phyloP scores from a whole-genome alignment of 345 rosid species.

The Psidium guajava region DNA sequence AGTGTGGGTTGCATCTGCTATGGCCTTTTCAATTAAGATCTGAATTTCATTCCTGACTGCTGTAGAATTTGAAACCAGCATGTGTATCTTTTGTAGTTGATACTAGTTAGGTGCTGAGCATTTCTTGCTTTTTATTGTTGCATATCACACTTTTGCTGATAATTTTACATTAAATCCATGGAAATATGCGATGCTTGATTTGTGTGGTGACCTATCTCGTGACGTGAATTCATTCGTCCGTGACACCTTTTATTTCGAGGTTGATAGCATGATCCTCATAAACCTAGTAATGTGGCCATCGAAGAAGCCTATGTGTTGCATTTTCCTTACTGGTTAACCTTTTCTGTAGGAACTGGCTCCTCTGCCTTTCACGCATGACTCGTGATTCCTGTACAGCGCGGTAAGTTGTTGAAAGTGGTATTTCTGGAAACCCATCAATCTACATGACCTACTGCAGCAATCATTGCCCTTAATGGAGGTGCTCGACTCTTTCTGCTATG shows the following conservation, averaged over 20 bases:
- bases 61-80: background rate
- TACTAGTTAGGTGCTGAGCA: background rate
- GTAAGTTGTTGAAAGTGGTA: background rate
- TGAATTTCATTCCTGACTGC: background rate
- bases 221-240: background rate
- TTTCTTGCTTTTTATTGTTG: background rate
- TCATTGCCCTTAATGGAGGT: background rate
- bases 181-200: background rate
- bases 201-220: background rate
- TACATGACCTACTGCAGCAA: background rate
- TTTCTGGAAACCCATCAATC: background rate
- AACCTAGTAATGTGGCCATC: background rate
- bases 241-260: background rate
- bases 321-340: background rate
- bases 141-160: background rate
- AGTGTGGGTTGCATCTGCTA: background rate
- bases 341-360: background rate
- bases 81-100: background rate
- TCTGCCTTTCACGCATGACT: background rate
- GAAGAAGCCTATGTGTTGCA: background rate
- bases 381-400: background rate
- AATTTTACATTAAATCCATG: background rate
- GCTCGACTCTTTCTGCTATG: background rate
- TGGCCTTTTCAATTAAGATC: background rate
- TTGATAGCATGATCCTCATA: background rate